phyloP scores from a whole-genome alignment of 2,329 filamentous ascomycete species.

The Colletotrichum coccodes region DNA sequence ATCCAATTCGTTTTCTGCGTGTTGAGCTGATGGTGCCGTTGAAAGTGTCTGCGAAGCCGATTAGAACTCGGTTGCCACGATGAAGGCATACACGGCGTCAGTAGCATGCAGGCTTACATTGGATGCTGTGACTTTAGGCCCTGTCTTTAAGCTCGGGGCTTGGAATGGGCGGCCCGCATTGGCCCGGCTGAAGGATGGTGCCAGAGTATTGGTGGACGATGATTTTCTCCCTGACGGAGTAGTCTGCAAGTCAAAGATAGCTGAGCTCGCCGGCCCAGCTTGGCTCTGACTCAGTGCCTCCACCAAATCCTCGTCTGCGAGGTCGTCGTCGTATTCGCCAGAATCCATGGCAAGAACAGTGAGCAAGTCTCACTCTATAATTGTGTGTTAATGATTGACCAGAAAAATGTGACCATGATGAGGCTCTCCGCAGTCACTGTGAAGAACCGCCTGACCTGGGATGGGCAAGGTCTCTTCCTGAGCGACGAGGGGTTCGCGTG shows the following conservation, averaged over 20 bases:
- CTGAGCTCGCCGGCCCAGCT: conserved; percentile 6
- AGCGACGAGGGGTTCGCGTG: background rate
- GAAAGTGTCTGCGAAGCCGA: background rate
- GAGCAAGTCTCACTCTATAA: background rate
- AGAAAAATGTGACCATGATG: background rate
- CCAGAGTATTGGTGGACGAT: background rate
- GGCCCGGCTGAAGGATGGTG: background rate
- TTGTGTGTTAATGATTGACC: background rate
- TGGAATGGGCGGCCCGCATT: background rate
- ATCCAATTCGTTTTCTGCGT: conserved; percentile 52
- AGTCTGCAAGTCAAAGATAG: background rate
- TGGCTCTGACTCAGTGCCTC: conserved; percentile 64
- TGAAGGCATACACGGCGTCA: background rate
- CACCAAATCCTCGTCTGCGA: conserved; percentile 74
- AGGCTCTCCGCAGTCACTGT: background rate
- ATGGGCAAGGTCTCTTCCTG: background rate
- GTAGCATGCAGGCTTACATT: background rate
- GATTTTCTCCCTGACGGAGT: background rate
- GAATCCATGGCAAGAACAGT: conserved; percentile 54
- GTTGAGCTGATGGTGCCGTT: background rate
- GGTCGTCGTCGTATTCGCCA: conserved; percentile 72
- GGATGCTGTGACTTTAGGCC: background rate
- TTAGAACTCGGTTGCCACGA: background rate
- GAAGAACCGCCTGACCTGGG: background rate
- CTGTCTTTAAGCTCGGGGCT: background rate